Percentiles rank a stretch among this genome's conserved stretches.
Evolutionary conservation across 345 rosid species (phyloP).

Genomic region (Noccaea bulbosa): DNA sequence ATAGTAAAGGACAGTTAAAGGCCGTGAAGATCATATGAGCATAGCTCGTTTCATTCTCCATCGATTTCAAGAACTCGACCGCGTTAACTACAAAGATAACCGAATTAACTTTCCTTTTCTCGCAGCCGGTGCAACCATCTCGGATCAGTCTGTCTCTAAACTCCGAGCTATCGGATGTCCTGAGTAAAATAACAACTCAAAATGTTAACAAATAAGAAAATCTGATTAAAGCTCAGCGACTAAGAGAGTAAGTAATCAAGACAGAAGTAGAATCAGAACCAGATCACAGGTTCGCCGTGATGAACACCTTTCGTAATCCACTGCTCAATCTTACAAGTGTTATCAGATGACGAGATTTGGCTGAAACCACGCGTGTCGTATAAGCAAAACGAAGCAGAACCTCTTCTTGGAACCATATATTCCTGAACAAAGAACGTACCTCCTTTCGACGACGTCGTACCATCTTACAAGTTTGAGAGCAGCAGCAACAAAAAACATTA

Average conservation of each 20-base stretch:
- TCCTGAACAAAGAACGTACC: conserved; percentile 79
- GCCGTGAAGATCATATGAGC: conserved; percentile 44
- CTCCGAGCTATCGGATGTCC: conserved; percentile 59
- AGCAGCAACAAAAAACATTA: too few species aligned
- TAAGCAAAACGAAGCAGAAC: conserved; percentile 66
- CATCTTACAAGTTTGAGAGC: conserved; percentile 45
- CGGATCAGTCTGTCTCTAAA: conserved; percentile 50
- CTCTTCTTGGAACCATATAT: conserved; percentile 67
- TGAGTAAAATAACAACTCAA: conserved; percentile 42
- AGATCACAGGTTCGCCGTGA: conserved; percentile 58
- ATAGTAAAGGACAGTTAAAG: conserved; percentile 63
- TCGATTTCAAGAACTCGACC: conserved; percentile 58
- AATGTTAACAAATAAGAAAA: not conserved
- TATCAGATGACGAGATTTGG: conserved; percentile 42
- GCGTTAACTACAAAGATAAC: conserved; percentile 70
- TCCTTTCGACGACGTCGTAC: conserved; percentile 46
- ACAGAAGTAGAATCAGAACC: conserved; percentile 48
- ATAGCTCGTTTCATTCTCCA: conserved; percentile 48
- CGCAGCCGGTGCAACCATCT: conserved; percentile 37
- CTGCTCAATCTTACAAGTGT: conserved; percentile 51
- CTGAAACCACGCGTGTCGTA: conserved; percentile 70
- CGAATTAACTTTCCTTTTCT: conserved; percentile 61
- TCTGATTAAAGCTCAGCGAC: not conserved
- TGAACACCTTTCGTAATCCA: conserved; percentile 74
- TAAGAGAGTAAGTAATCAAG: conserved; percentile 10